A percentile compares a stretch with the other conserved stretches of the same genome.
phyloP scores from a whole-genome alignment of 2,329 filamentous ascomycete genomes.

The Hypoxylon sp. region DNA sequence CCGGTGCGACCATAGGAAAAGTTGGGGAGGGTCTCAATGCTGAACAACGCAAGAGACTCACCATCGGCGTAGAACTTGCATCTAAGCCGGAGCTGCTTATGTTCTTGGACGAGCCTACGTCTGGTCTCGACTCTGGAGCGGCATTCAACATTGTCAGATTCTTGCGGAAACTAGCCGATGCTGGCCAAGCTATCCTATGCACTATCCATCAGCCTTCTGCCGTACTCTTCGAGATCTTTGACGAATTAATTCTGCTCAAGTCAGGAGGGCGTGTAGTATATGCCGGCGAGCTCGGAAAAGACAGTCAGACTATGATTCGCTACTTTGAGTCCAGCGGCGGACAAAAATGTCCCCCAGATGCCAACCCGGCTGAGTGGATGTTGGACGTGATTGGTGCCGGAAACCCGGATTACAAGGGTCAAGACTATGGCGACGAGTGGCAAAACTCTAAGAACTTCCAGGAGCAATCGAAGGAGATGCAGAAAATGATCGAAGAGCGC shows the following conservation, averaged over 20 bases:
- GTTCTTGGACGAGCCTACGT: constrained; percentile 71
- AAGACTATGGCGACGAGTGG: constrained; percentile 73
- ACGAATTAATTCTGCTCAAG: constrained; percentile 63
- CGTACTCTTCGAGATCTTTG: constrained; percentile 65
- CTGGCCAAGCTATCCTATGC: constrained; percentile 66
- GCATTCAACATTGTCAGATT: constrained; percentile 70
- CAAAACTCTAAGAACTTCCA: constrained; percentile 58
- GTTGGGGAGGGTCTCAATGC: constrained; percentile 67
- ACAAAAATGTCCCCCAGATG: constrained; percentile 55
- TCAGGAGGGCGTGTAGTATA: constrained; percentile 63
- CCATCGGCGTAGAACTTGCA: constrained; percentile 65
- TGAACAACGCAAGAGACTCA: constrained; percentile 65
- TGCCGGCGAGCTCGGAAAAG: constrained; percentile 61
- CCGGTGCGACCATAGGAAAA: constrained; percentile 69
- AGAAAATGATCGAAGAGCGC: constrained; percentile 58
- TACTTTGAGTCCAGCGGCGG: constrained; percentile 64
- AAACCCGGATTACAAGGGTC: constrained; percentile 65
- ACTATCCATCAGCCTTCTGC: constrained; percentile 69
- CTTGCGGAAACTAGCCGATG: constrained; percentile 66
- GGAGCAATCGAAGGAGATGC: constrained; percentile 59
- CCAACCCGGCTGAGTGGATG: constrained; percentile 65
- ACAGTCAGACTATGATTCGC: constrained; percentile 56
- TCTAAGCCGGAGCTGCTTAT: constrained; percentile 67
- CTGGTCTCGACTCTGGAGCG: constrained; percentile 65
- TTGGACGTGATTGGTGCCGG: constrained; percentile 68